Evolutionary conservation across 2,329 filamentous ascomycete genomes (phyloP).

Genomic region (Pseudogymnoascus sp.): DNA sequence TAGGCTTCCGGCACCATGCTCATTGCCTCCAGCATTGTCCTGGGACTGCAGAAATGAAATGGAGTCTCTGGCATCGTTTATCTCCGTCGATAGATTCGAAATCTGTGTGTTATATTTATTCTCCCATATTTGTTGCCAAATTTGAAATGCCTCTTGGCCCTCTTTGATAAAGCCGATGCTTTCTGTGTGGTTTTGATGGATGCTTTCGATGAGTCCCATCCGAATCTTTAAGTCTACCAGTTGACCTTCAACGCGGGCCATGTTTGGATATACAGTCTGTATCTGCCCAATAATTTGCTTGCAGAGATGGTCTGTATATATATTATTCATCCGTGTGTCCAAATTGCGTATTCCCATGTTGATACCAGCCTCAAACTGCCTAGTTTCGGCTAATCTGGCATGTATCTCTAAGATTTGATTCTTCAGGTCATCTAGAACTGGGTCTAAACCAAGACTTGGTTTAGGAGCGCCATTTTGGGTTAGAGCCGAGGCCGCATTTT

Average conservation of each 20-base stretch:
- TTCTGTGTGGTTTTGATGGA: background rate
- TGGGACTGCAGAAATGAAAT: background rate
- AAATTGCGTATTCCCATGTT: slow-evolving; percentile 12
- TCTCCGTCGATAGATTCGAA: background rate
- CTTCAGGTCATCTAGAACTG: background rate
- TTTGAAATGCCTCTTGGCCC: background rate
- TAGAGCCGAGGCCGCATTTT: background rate
- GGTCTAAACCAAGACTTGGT: background rate
- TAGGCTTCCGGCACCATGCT: no score
- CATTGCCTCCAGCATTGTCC: background rate
- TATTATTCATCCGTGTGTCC: slow-evolving; percentile 17
- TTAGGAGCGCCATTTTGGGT: background rate
- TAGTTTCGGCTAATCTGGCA: background rate
- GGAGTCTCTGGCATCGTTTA: background rate
- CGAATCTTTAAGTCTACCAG: background rate
- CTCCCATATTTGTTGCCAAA: no score
- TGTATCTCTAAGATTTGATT: background rate
- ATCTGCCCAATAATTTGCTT: slow-evolving; percentile 25
- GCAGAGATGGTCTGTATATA: slow-evolving; percentile 29
- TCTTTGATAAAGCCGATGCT: background rate
- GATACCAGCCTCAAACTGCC: slow-evolving; percentile 8
- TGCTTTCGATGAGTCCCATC: background rate
- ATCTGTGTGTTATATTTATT: background rate
- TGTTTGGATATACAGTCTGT: slow-evolving; percentile 7
- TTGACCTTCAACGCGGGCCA: background rate